phyloP scores from a whole-genome alignment of 1,284 basidiomycete species.

The Leccinum ponderosum region DNA sequence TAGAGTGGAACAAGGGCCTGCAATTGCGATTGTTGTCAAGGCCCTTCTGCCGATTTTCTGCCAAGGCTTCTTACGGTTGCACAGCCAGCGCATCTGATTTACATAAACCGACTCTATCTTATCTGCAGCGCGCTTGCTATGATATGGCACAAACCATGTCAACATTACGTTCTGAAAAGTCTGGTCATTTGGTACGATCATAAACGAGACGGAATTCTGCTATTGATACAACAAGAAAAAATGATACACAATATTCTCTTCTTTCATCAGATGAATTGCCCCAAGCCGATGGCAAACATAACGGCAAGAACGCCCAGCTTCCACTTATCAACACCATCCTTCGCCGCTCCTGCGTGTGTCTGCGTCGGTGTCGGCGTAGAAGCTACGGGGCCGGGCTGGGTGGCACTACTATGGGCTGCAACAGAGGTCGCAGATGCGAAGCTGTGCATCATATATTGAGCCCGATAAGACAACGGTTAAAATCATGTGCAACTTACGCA shows the following conservation, averaged over 20 bases:
- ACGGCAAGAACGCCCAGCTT: conserved; percentile 5
- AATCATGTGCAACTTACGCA: conserved; percentile 44
- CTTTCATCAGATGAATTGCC: conserved; percentile 14
- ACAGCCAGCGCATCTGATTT: conserved; percentile 12
- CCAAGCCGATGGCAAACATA: conserved; percentile 3
- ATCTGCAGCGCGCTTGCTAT: not conserved
- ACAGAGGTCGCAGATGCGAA: conserved; percentile 32
- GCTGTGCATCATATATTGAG: conserved; percentile 14
- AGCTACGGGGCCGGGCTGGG: conserved; percentile 29
- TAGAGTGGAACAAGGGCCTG: not conserved
- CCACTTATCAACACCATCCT: not conserved
- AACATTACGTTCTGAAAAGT: not conserved
- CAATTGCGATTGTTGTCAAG: not conserved
- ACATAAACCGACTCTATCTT: not conserved
- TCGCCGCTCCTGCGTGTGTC: not conserved
- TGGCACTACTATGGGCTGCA: conserved; percentile 25
- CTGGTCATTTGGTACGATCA: not conserved
- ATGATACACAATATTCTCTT: not conserved
- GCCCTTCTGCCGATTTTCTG: not conserved
- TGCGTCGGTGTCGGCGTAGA: not conserved
- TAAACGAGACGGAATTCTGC: not conserved
- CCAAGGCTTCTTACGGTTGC: conserved; percentile 1
- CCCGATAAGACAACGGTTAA: not conserved
- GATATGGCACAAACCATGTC: not conserved
- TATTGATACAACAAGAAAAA: conserved; percentile 10